These are phyloP conservation scores for Starmerella ratchasimensis DNA, from an alignment of 805 yeast species.

Conservation along the genomic window DNA sequence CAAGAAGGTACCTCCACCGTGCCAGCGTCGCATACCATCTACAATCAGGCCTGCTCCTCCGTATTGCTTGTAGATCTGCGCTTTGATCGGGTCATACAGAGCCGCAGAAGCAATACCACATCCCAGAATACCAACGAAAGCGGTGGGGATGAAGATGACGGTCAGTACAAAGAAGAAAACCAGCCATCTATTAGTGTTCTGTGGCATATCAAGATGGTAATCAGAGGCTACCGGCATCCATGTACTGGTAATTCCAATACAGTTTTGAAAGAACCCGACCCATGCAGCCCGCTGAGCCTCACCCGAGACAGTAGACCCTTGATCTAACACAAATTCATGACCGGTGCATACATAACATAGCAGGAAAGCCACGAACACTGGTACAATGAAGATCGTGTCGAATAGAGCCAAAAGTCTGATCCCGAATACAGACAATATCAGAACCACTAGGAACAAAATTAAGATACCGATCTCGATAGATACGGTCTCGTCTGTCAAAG, in stretches of 20 bases:
- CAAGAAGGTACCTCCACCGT: constrained; percentile 63
- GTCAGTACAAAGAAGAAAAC: constrained; percentile 50
- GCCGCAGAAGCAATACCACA: constrained; percentile 58
- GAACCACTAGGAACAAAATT: constrained; percentile 49
- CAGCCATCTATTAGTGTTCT: constrained; percentile 41
- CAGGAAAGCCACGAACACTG: constrained; percentile 53
- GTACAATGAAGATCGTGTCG: constrained; percentile 54
- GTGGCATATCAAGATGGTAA: constrained; percentile 71
- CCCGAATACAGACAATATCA: constrained; percentile 63
- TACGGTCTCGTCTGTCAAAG: constrained; percentile 49
- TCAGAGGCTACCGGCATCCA: constrained; percentile 86
- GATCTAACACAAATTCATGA: constrained; percentile 21
- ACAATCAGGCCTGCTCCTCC: constrained; percentile 70
- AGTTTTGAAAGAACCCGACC: constrained; percentile 56
- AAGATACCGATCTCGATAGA: constrained; percentile 65
- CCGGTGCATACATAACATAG: constrained; percentile 46
- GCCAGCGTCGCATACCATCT: constrained; percentile 56
- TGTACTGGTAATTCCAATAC: constrained; percentile 68
- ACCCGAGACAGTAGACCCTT: constrained; percentile 31
- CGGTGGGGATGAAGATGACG: constrained; percentile 56
- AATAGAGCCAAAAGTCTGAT: constrained; percentile 55
- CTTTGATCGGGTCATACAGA: constrained; percentile 32
- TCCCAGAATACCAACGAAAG: constrained; percentile 64
- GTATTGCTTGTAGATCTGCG: constrained; percentile 36
- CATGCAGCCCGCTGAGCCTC: constrained; percentile 40